These are phyloP conservation scores for Laetiporus sulphureus DNA, from an alignment of 1,284 basidiomycete genomes.

Conservation along the genomic window DNA sequence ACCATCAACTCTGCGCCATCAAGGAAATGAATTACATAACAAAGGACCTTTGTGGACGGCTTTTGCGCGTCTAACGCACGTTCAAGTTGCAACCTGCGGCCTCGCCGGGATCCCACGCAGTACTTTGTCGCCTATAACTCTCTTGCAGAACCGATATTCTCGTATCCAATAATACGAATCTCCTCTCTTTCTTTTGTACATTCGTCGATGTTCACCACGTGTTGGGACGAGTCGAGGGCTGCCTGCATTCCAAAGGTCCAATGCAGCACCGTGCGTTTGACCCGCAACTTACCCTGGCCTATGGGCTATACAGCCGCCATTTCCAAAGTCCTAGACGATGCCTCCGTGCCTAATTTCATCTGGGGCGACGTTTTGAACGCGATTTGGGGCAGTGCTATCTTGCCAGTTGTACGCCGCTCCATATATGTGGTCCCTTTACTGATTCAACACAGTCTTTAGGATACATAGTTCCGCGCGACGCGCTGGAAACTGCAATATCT, in stretches of 20 bases:
- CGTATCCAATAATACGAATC: too few relatives aligned
- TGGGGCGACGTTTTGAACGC: not conserved
- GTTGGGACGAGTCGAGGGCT: not conserved
- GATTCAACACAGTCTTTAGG: not conserved
- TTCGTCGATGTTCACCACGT: too few relatives aligned
- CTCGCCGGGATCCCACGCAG: too few relatives aligned
- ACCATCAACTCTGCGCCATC: too few relatives aligned
- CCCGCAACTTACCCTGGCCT: not conserved
- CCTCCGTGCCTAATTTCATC: not conserved
- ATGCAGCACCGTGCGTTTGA: not conserved
- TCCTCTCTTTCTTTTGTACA: too few relatives aligned
- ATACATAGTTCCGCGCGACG: not conserved
- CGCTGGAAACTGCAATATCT: not conserved
- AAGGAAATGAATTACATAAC: too few relatives aligned
- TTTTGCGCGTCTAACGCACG: too few relatives aligned
- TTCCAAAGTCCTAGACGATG: not conserved
- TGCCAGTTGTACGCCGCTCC: not conserved
- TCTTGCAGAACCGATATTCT: too few relatives aligned
- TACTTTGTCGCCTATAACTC: too few relatives aligned
- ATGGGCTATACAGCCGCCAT: not conserved
- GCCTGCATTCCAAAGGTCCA: not conserved
- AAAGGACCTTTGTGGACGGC: too few relatives aligned
- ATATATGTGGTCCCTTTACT: not conserved
- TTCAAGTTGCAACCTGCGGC: too few relatives aligned
- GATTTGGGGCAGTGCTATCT: not conserved